Evolutionary conservation across 805 yeast genomes (phyloP), one percentile per base, ranked within the genome.

Genomic region (Starmerella vaccinii): DNA sequence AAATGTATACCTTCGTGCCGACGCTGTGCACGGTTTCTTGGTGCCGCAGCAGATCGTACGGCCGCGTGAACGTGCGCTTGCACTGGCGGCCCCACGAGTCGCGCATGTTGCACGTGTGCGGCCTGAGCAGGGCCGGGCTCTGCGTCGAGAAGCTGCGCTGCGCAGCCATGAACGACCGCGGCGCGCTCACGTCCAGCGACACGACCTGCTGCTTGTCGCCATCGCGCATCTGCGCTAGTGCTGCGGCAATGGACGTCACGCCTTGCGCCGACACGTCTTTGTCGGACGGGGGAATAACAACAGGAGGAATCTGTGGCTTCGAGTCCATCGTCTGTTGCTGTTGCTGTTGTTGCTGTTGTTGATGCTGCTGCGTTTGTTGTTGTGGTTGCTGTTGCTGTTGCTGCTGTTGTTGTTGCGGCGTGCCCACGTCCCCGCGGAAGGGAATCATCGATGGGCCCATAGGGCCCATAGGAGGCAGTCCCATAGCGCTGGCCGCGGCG

Each of bases 21-120:
- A 83, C 74, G 0, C 95, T 89, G 66, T 90, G 97, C 49, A 90
- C 89, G 0, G 97, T 89, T 61, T 89, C 95, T 65, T 89, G 95
- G 67, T 90, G 97, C 63, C 97, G 77, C 27, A 87, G 82, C 62
- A 90, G 73, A 70, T 90, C 97, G 64, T 90, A 90, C 18, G 95
- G 94, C 63, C 97, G 77, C 19, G 95, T 85, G 62, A 90, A 90
- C 61, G 79, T 78, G 68, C 82, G 84, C 56, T 74, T 68, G 66
- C 95, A 85, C 21, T 78, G 76, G 16, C 45, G 44, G 47, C 55
- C 52, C 55, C 55, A 52, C 24, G 27, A 18, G 45, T 49, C 55
- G 8, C 22, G 40, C 49, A 52, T 45, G n/a, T 45, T 35, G 44
- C 55, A 52, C n/a, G 23, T 18, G 26, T 49, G 52, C 30, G 51